Evolutionary conservation across 176 grass and related monocot genomes (phyloP), one percentile per base, ranked within the genome.

Genomic region (Triticum dicoccoides): DNA sequence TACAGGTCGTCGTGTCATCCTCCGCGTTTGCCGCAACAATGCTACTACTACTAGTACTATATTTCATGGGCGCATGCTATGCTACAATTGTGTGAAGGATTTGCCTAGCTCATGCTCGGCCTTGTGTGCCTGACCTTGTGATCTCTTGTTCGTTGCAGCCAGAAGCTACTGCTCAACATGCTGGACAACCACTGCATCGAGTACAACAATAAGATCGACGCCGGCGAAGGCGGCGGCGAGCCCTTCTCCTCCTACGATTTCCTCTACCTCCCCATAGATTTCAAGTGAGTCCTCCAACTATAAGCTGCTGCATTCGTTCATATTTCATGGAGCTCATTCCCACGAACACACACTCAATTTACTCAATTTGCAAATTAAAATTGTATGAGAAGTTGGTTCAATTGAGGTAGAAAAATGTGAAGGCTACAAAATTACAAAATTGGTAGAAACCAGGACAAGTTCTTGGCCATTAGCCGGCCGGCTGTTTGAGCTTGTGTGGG

Each of bases 191-290:
- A 99, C 86, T 99, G 97, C 94, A 94, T 94, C 86, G 87, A 85
- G 32, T 89, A 83, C 87, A 99, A 99, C 89, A 87, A 94, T 85
- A 83, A 87, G 81, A 93, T 94, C 27, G 71, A 24, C 8, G 93
- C 89, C 42, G 77, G 62, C 32, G 80, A 72, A 52, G 21, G 38
- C 15, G 83, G 76, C 15, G 89, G 14, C 42, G 88, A 96, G 25
- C 97, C 94, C 9, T 89, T 89, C 69, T 99, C 97, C 4, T 84
- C 90, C 82, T 99, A 97, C 84, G 97, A 99, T 92, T 99, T 99
- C 68, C 87, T 97, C 87, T 99, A 99, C 77, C 97, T 99, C n/a
- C 97, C 97, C 75, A 99, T 99, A 39, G 97, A 99, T 94, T 99
- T 99, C 97, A 99, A 91, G 97, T 99, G 87, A 94, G 96, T 93